Evolutionary conservation across 1,284 basidiomycete genomes (phyloP).

Genomic region (Apiotrichum sp.): DNA sequence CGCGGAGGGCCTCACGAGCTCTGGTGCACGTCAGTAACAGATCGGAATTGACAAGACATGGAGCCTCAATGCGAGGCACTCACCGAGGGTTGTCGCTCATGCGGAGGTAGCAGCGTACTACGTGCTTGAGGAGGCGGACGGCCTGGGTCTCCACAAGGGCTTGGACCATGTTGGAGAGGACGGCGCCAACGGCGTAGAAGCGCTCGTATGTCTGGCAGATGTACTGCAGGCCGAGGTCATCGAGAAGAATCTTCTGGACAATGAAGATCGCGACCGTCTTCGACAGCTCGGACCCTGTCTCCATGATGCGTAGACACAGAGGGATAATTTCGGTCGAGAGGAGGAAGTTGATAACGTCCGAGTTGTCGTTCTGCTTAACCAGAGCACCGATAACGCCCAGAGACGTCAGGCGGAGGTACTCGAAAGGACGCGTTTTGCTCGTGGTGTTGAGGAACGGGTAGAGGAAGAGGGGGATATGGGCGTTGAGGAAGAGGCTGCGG

Average conservation of each 20-base stretch:
- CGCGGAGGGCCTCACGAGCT: constrained; percentile 89
- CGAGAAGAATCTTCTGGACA: constrained; percentile 97
- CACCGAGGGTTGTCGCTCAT: constrained; percentile 93
- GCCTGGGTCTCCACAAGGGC: constrained; percentile 96
- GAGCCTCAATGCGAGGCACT: constrained; percentile 28
- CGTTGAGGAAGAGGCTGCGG: constrained; percentile 82
- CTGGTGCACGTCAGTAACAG: constrained; percentile 47
- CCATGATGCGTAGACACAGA: constrained; percentile 98
- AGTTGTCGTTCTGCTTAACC: constrained; percentile 99
- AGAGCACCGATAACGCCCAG: constrained; percentile 97
- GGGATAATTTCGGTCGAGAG: constrained; percentile 99
- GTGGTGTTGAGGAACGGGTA: constrained; percentile 99
- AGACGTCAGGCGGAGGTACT: constrained; percentile 95
- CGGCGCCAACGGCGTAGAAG: constrained; percentile 98
- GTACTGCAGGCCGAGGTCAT: constrained; percentile 96
- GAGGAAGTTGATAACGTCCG: constrained; percentile 97
- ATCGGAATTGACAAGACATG: not conserved
- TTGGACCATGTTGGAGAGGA: constrained; percentile 97
- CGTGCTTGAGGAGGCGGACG: constrained; percentile 92
- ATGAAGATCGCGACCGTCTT: constrained; percentile 99
- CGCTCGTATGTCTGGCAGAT: constrained; percentile 99
- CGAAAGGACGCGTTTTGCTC: constrained; percentile 96
- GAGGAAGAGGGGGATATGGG: constrained; percentile 96
- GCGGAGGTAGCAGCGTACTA: constrained; percentile 93
- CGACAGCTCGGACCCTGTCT: constrained; percentile 97